phyloP scores from a whole-genome alignment of 257 asterid species.

The Capsicum chinense region DNA sequence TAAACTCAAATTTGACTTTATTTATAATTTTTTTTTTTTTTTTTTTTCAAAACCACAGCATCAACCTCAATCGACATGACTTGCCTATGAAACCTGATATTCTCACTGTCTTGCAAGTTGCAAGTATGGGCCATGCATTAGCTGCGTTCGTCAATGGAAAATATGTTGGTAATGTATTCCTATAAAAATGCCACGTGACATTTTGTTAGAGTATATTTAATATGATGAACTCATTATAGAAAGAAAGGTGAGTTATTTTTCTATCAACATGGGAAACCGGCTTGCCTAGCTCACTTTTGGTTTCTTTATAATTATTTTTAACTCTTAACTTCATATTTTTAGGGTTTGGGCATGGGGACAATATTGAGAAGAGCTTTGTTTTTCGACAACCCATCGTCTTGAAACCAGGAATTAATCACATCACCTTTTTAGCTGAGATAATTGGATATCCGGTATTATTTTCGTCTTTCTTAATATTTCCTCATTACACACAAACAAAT shows the following conservation, averaged over 20 bases:
- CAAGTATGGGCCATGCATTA: conserved; percentile 90
- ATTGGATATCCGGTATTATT: conserved; percentile 80
- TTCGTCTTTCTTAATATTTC: neutral
- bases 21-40: neutral
- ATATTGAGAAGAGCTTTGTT: conserved; percentile 74
- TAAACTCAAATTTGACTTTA: neutral
- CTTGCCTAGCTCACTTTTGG: neutral
- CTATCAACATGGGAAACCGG: neutral
- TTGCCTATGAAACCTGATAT: conserved; percentile 78
- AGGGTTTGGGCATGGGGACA: conserved; percentile 91
- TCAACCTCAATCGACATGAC: conserved; percentile 58
- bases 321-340: neutral
- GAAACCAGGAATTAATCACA: conserved; percentile 61
- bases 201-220: neutral
- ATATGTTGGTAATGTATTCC: conserved; percentile 61
- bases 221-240: neutral
- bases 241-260: neutral
- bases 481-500: neutral
- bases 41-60: conserved; percentile 39
- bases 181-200: neutral
- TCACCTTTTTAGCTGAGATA: conserved; percentile 66
- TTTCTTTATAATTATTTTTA: neutral
- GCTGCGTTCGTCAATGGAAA: conserved; percentile 75
- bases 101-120: conserved; percentile 67
- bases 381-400: conserved; percentile 56